Evolutionary conservation across 2,329 filamentous ascomycete species (phyloP).

Genomic region (Clathrospora elynae): DNA sequence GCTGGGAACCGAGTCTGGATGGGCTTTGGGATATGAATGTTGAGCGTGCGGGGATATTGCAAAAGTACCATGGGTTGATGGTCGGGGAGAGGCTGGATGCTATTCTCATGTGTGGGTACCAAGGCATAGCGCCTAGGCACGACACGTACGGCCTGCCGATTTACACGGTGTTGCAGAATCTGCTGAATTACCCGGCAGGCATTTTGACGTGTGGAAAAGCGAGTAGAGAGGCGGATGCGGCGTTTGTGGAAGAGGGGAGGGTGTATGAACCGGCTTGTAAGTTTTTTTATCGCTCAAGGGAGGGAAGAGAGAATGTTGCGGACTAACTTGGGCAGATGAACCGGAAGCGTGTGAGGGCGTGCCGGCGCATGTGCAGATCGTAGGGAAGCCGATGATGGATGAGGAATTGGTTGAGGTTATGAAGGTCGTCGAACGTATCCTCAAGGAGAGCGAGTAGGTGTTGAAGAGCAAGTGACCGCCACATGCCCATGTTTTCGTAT

Average conservation of each 20-base stretch:
- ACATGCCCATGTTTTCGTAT: too few relatives aligned
- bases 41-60: slow-evolving; percentile 41
- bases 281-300: slow-evolving; percentile 16
- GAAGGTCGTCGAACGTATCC: slow-evolving; percentile 45
- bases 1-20: slow-evolving; percentile 45
- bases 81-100: slow-evolving; percentile 55
- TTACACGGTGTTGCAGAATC: slow-evolving; percentile 59
- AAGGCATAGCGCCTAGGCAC: slow-evolving; percentile 58
- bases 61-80: slow-evolving; percentile 52
- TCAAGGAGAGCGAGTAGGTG: too few relatives aligned
- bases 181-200: slow-evolving; percentile 60
- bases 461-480: too few relatives aligned
- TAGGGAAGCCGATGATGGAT: slow-evolving; percentile 55
- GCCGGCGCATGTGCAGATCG: slow-evolving; percentile 56
- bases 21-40: slow-evolving; percentile 53
- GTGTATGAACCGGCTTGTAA: slow-evolving; percentile 45
- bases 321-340: slow-evolving; percentile 45
- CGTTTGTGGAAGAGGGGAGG: slow-evolving; percentile 36
- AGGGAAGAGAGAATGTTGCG: background rate
- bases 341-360: slow-evolving; percentile 50
- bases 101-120: slow-evolving; percentile 56
- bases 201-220: slow-evolving; percentile 55
- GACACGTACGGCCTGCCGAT: slow-evolving; percentile 56
- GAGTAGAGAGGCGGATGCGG: slow-evolving; percentile 49
- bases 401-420: slow-evolving; percentile 52